Conservation (phyloP, 495 filamentous ascomycete genomes). For the Aspergillus heteromorphus region DNA sequence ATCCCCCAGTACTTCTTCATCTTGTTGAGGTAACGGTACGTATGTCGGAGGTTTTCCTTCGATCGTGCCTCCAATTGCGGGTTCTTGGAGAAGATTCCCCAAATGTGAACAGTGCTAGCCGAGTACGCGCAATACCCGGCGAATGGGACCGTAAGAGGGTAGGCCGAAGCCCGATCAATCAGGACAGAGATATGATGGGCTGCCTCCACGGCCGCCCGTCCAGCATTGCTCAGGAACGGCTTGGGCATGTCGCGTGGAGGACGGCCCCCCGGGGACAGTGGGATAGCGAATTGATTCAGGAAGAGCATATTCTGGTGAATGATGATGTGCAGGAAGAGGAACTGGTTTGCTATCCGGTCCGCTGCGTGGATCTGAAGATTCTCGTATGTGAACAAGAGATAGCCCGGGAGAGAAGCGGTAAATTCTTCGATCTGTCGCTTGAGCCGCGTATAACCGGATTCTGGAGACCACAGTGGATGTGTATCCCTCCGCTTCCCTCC, state of each 20-base stretch:
- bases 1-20: constrained; percentile 98
- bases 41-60: constrained; percentile 82
- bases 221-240: constrained; percentile 70
- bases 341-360: constrained; percentile 82
- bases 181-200: constrained; percentile 84
- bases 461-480: constrained; percentile 71
- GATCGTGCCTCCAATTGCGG: constrained; percentile 65
- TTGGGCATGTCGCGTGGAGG: constrained; percentile 72
- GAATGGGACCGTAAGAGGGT: constrained; percentile 84
- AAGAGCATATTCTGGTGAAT: constrained; percentile 87
- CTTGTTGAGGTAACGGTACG: constrained; percentile 83
- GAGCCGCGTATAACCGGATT: constrained; percentile 69
- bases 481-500: constrained; percentile 80
- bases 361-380: constrained; percentile 82
- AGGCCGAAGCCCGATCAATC: constrained; percentile 70
- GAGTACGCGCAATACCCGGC: constrained; percentile 91
- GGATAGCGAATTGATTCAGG: constrained; percentile 81
- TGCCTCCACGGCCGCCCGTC: constrained; percentile 73
- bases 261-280: constrained; percentile 59
- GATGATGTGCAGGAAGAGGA: constrained; percentile 88
- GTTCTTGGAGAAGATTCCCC: constrained; percentile 84
- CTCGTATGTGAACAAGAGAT: constrained; percentile 66
- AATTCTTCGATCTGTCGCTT: constrained; percentile 69
- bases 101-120: constrained; percentile 87
- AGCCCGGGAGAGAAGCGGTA: constrained; percentile 60